Percentiles rank a stretch among this genome's conserved stretches.
Conservation (phyloP, 768 basidiomycete genomes). For the Tubosaeta sp. region DNA sequence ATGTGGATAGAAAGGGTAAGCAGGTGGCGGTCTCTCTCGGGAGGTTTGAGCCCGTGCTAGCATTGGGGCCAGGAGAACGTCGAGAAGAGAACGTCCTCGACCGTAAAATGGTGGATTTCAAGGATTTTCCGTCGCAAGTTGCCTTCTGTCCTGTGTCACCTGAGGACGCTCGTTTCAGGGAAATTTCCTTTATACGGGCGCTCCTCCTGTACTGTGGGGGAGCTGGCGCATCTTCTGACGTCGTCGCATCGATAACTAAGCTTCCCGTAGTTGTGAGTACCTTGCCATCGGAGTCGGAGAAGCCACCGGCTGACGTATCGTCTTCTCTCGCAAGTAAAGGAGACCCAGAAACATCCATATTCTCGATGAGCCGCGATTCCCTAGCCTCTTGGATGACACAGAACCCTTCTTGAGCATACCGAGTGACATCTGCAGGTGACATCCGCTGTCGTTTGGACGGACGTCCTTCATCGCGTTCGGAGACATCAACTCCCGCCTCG, state of each 20-base stretch:
- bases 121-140: background rate
- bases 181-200: slow-evolving; percentile 18
- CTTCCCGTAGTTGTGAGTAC: background rate
- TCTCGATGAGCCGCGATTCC: slow-evolving; percentile 23
- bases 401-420: background rate
- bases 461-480: slow-evolving; percentile 8
- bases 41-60: background rate
- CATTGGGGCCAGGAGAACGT: background rate
- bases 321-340: slow-evolving; percentile 15
- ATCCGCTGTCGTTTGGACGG: slow-evolving; percentile 22
- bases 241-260: background rate
- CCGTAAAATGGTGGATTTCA: slow-evolving; percentile 12
- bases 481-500: slow-evolving; percentile 9
- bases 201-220: slow-evolving; percentile 19
- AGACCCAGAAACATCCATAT: slow-evolving; percentile 26
- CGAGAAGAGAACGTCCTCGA: slow-evolving; percentile 8
- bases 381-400: background rate
- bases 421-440: background rate
- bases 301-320: background rate
- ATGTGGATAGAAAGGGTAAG: slow-evolving; percentile 21
- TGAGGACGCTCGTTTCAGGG: slow-evolving; percentile 12
- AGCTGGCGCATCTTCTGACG: background rate
- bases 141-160: background rate
- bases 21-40: slow-evolving; percentile 19
- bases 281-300: background rate